Percentiles rank a stretch among this genome's conserved stretches.
Evolutionary conservation across 441 rosid species (phyloP).

Genomic region (Pelargonium myrrhifolium): DNA sequence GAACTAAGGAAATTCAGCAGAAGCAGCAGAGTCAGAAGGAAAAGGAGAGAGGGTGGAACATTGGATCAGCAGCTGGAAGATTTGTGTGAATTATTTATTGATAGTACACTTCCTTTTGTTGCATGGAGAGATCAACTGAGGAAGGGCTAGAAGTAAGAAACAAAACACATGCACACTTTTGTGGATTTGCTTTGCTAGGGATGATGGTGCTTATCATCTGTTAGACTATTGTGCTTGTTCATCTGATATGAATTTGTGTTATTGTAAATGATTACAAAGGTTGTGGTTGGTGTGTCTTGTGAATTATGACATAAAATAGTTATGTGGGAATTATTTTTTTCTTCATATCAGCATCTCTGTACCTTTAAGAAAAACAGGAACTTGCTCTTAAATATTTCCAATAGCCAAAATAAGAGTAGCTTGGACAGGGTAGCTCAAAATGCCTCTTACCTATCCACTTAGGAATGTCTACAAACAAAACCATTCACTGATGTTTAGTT

Average conservation of each 20-base stretch:
- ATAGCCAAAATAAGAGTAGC: no score
- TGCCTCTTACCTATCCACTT: no score
- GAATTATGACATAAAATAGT: no score
- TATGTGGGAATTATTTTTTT: no score
- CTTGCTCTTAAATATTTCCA: no score
- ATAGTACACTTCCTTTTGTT: neutral
- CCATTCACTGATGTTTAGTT: no score
- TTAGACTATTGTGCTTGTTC: neutral
- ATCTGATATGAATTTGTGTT: neutral
- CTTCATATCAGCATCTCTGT: no score
- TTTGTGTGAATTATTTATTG: slow-evolving; percentile 3
- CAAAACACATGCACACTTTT: neutral
- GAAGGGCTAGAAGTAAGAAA: neutral
- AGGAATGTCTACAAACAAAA: no score
- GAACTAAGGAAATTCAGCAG: slow-evolving; percentile 43
- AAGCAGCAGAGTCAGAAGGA: slow-evolving; percentile 54
- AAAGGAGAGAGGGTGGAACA: slow-evolving; percentile 78
- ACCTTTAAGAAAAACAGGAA: no score
- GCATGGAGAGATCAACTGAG: neutral
- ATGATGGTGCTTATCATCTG: neutral
- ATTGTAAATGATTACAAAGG: no score
- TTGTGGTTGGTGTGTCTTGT: no score
- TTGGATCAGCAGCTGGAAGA: slow-evolving; percentile 28
- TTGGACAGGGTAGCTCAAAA: no score
- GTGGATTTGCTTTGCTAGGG: neutral